These are phyloP conservation scores for Multifurca ochricompacta DNA, from an alignment of 768 basidiomycete species.

Conservation along the genomic window DNA sequence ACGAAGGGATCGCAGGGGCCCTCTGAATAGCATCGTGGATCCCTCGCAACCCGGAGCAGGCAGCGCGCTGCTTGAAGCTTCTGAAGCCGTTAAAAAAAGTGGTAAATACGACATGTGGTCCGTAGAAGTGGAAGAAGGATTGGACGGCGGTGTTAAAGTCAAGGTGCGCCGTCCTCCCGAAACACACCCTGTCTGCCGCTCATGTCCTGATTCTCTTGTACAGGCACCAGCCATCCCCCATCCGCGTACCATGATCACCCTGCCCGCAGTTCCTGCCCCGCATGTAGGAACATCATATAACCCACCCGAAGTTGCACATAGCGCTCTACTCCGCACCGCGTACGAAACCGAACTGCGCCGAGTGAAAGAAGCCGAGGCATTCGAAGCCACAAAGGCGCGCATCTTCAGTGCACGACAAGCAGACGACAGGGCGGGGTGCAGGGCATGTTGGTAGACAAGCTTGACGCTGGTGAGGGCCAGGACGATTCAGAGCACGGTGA, in stretches of 20 bases:
- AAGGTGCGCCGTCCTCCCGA: conserved; percentile 39
- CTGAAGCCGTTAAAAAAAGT: conserved; percentile 59
- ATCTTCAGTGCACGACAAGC: conserved; percentile 41
- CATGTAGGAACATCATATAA: conserved; percentile 88
- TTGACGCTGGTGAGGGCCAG: conserved; percentile 24
- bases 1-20: conserved; percentile 61
- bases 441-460: conserved; percentile 61
- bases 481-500: conserved; percentile 11
- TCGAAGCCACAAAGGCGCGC: conserved; percentile 45
- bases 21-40: conserved; percentile 64
- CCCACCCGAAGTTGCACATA: conserved; percentile 66
- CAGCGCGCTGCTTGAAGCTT: conserved; percentile 54
- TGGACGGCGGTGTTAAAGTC: conserved; percentile 33
- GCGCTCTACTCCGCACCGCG: conserved; percentile 60
- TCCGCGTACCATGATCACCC: conserved; percentile 44
- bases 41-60: conserved; percentile 60
- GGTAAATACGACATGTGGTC: conserved; percentile 64
- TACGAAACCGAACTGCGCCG: conserved; percentile 56
- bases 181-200: neutral
- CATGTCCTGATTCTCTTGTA: neutral
- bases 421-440: conserved; percentile 32
- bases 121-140: conserved; percentile 30
- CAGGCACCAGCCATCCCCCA: conserved; percentile 44
- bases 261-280: conserved; percentile 62
- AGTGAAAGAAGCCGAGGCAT: conserved; percentile 44